Percentiles rank a stretch among this genome's conserved stretches.
phyloP scores from a whole-genome alignment of 805 yeast species.

The Kuraishia hungarica region DNA sequence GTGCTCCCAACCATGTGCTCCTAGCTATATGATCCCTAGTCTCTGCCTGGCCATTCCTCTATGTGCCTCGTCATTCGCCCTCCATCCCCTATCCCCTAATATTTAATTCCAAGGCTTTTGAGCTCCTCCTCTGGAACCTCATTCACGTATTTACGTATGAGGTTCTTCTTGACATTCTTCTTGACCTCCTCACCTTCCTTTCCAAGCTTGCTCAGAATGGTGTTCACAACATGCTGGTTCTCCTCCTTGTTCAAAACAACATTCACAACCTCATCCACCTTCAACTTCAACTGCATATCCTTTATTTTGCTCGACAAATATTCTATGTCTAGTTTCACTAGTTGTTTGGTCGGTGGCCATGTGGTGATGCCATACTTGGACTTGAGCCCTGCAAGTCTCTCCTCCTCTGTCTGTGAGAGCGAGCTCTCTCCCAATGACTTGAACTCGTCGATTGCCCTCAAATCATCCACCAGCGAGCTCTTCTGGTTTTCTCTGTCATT shows the following conservation, averaged over 20 bases:
- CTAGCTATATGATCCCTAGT: neutral
- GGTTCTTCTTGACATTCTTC: slow-evolving; percentile 56
- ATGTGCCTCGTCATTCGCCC: too few species aligned
- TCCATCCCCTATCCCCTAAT: neutral
- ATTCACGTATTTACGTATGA: slow-evolving; percentile 51
- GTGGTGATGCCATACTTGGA: slow-evolving; percentile 34
- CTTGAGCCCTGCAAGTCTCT: slow-evolving; percentile 29
- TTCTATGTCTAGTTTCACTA: slow-evolving; percentile 30
- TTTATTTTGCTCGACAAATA: slow-evolving; percentile 23
- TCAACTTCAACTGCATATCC: slow-evolving; percentile 23
- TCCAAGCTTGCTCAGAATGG: slow-evolving; percentile 21
- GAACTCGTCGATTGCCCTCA: slow-evolving; percentile 13
- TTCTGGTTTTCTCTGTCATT: slow-evolving; percentile 9
- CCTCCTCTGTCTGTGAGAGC: slow-evolving; percentile 20
- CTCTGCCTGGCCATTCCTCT: neutral
- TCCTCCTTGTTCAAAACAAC: slow-evolving; percentile 15
- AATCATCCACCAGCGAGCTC: slow-evolving; percentile 21
- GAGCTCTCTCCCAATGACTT: slow-evolving; percentile 8
- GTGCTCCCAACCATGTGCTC: too few species aligned
- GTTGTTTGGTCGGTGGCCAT: slow-evolving; percentile 35
- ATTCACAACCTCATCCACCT: slow-evolving; percentile 20
- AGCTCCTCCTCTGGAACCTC: slow-evolving; percentile 14
- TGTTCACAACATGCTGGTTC: slow-evolving; percentile 19
- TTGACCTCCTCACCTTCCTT: slow-evolving; percentile 30
- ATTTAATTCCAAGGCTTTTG: neutral